Evolutionary conservation across 495 filamentous ascomycete species (phyloP).

Genomic region (Penicillium chermesinum): DNA sequence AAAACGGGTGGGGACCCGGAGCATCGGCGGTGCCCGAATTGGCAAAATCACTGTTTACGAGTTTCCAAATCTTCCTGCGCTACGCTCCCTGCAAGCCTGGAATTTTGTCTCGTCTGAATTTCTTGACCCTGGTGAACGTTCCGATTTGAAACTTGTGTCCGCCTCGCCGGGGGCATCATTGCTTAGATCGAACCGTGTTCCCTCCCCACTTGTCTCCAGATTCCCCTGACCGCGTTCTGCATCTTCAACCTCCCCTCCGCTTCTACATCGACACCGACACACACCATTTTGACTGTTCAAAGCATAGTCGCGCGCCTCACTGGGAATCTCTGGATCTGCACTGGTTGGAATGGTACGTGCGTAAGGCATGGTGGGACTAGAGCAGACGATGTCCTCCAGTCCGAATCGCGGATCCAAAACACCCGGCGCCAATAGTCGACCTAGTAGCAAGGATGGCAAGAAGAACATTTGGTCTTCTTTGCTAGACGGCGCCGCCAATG

Average conservation of each 20-base stretch:
- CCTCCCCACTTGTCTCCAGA: conserved; percentile 12
- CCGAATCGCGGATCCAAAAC: conserved; percentile 33
- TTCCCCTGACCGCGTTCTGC: conserved; percentile 22
- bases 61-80: conserved; percentile 11
- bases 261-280: conserved; percentile 3
- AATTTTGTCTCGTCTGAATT: background rate
- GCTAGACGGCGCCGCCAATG: conserved; percentile 84
- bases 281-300: background rate
- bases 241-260: conserved; percentile 9
- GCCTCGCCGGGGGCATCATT: background rate
- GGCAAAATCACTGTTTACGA: conserved; percentile 30
- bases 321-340: background rate
- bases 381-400: conserved; percentile 41
- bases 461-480: conserved; percentile 94
- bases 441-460: conserved; percentile 67
- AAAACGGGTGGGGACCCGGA: conserved; percentile 20
- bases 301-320: conserved; percentile 1
- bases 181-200: background rate
- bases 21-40: conserved; percentile 21
- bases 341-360: conserved; percentile 34
- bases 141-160: background rate
- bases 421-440: conserved; percentile 43
- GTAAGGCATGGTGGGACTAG: conserved; percentile 35
- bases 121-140: background rate
- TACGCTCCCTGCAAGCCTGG: conserved; percentile 9